Base-by-base conservation (phyloP, 2,329 filamentous ascomycete species). In the Nemania diffusa region DNA sequence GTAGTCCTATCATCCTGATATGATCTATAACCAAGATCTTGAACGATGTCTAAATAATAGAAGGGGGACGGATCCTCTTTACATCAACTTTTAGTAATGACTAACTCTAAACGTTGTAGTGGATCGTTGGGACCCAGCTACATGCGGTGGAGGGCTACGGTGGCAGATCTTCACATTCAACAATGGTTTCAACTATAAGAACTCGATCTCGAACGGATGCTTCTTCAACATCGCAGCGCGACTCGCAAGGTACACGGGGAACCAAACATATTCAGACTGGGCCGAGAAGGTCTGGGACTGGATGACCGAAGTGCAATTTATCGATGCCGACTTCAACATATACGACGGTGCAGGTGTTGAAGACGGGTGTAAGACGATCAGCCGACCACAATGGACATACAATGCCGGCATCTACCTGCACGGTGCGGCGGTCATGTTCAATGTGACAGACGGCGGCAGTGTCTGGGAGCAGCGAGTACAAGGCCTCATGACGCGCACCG, bases 161-260 rank as follows among this genome's bases (percentile, higher is more conserved):
- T 97, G 94, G 94, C 93, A 97, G 81, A 91, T 97, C 68, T 94
- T 91, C 81, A 84, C 87, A 13, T 92, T 90, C 81, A 94, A 94
- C 80, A 87, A 84, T 64, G 92, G 92, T 57, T 90, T 82, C 79
- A 83, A 87, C 78, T 90, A 90, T 81, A 90, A 91, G 75, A 91
- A 91, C 79, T 84, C 86, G 24, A 90, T 91, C 71, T 87, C 88
- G 53, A 91, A 91, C 80, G 89, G 89, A 6, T 89, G 88, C 78
- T 90, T 91, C 79, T 91, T 91, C 81, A 90, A 91, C 77, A 76
- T 91, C 26, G 89, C 87, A 24, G 84, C 92, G 7, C 89, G 93
- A 17, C 84, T 97, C 6, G 91, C 91, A 0, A 84, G 90, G 13
- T 96, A 92, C 80, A 97, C 93, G 0, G 87, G 88, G 55, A 96